Conservation (phyloP, 2,329 filamentous ascomycete genomes). For the Nemania diffusa region DNA sequence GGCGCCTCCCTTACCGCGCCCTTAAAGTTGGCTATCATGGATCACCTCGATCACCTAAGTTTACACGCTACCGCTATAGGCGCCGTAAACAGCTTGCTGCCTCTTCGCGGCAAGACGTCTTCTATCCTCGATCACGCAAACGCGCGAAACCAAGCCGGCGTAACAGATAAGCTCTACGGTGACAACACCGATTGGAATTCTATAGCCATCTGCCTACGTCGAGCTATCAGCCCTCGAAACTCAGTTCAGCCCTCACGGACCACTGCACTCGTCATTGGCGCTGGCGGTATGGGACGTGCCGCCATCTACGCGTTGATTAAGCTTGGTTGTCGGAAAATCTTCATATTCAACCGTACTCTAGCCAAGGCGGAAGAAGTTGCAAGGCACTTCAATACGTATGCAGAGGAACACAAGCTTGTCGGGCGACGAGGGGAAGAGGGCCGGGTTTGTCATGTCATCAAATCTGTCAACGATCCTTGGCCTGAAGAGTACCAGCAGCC, state of each 20-base stretch:
- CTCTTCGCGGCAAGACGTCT: constrained; percentile 64
- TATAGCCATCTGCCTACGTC: constrained; percentile 69
- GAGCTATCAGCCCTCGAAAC: constrained; percentile 76
- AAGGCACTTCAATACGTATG: constrained; percentile 71
- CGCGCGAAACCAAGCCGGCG: constrained; percentile 69
- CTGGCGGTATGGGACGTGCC: constrained; percentile 77
- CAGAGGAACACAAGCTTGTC: constrained; percentile 48
- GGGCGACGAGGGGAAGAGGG: constrained; percentile 51
- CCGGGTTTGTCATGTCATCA: constrained; percentile 64
- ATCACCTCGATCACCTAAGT: constrained; percentile 71
- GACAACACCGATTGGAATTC: constrained; percentile 78
- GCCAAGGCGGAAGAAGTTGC: constrained; percentile 71
- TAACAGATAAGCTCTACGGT: constrained; percentile 72
- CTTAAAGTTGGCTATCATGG: constrained; percentile 76
- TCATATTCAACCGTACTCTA: constrained; percentile 74
- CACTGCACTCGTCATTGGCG: constrained; percentile 68
- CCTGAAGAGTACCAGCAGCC: constrained; percentile 69
- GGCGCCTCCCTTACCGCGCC: constrained; percentile 75
- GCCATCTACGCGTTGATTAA: constrained; percentile 79
- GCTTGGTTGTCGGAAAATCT: constrained; percentile 77
- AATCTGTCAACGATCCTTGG: constrained; percentile 70
- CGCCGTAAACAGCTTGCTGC: constrained; percentile 76
- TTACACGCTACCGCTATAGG: constrained; percentile 76
- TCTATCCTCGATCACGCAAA: constrained; percentile 65
- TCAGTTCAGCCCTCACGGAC: constrained; percentile 64